Base-by-base conservation (phyloP, 768 basidiomycete genomes). In the Rhodotorula graminis region DNA sequence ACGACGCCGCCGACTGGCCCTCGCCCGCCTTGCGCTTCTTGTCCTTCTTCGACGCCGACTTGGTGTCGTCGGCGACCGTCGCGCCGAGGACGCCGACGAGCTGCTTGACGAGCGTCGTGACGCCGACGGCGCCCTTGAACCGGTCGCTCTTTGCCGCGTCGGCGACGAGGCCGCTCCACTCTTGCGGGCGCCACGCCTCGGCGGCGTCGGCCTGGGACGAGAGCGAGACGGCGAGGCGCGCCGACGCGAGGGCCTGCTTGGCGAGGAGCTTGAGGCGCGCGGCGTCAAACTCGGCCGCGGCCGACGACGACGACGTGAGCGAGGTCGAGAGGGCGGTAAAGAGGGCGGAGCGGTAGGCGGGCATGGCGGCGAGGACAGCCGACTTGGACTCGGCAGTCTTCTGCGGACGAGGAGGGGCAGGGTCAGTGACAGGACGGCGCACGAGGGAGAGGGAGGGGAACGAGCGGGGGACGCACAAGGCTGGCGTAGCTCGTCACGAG, bases 211-310 rank as follows among this genome's bases (percentile, higher is more conserved):
- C 64, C 50, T 68, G 71, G 10, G 78, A 77, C 11, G 80, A 80
- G 61, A 84, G 78, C 15, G 85, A 84, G 67, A 86, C 87, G 70
- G 88, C 86, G 70, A 88, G 87, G 65, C 91, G 87, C n/a, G 88
- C 83, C 61, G 86, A 86, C 29, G 84, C 78, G 40, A 91, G 82
- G 0, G 84, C 88, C 64, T 90, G 81, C 80, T 91, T 93, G 68
- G 92, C 80, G 29, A 92, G 79, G n/a, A 90, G 89, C 81, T 92
- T 95, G 77, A 89, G 78, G 73, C 92, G 90, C 1, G 86, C 80
- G 3, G 88, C 83, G 25, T 86, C 71, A 15, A 72, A 78, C 74
- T 37, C 59, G 19, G 73, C 83, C 81, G 40, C 85, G 84, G 84
- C 82, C 73, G 87, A 86, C 73, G 87, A 86, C 5, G 69, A 29